These are phyloP conservation scores for Hirsutella thompsonii DNA, from an alignment of 2,329 filamentous ascomycete species.

Conservation along the genomic window DNA sequence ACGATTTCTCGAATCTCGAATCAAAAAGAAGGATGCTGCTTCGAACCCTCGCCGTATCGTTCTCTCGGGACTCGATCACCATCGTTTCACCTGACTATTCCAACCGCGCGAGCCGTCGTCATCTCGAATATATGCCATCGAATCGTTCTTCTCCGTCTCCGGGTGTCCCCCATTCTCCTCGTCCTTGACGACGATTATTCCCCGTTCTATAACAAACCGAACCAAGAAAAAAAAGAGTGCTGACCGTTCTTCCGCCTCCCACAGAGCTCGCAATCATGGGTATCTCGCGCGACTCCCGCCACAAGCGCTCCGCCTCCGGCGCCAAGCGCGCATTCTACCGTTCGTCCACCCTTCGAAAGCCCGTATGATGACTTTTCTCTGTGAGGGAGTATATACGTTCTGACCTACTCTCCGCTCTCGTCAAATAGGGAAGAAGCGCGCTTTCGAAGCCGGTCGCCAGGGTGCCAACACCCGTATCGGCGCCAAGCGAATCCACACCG, in stretches of 20 bases:
- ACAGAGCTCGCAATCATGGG: constrained; percentile 77
- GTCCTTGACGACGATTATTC: too few species aligned
- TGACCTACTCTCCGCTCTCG: constrained; percentile 57
- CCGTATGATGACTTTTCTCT: constrained; percentile 40
- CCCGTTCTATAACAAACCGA: too few species aligned
- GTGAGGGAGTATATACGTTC: constrained; percentile 56
- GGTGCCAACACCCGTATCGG: constrained; percentile 99
- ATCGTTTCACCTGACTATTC: too few species aligned
- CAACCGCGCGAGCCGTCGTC: too few species aligned
- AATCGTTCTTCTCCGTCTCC: too few species aligned
- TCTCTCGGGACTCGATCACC: too few species aligned
- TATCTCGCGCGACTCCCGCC: constrained; percentile 99
- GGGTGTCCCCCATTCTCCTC: too few species aligned
- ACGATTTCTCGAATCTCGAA: too few species aligned
- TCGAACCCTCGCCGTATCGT: too few species aligned
- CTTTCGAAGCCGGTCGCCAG: constrained; percentile 99
- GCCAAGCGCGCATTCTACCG: constrained; percentile 93
- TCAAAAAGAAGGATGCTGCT: too few species aligned
- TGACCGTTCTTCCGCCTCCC: constrained; percentile 11
- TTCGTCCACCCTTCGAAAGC: constrained; percentile 53
- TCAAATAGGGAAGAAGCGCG: constrained; percentile 85
- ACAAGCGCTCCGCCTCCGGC: constrained; percentile 99
- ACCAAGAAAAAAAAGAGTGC: too few species aligned
- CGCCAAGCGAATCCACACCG: constrained; percentile 88
- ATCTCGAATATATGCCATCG: too few species aligned